Evolutionary conservation across 495 filamentous ascomycete genomes (phyloP).

Genomic region (Neurospora pannonica): DNA sequence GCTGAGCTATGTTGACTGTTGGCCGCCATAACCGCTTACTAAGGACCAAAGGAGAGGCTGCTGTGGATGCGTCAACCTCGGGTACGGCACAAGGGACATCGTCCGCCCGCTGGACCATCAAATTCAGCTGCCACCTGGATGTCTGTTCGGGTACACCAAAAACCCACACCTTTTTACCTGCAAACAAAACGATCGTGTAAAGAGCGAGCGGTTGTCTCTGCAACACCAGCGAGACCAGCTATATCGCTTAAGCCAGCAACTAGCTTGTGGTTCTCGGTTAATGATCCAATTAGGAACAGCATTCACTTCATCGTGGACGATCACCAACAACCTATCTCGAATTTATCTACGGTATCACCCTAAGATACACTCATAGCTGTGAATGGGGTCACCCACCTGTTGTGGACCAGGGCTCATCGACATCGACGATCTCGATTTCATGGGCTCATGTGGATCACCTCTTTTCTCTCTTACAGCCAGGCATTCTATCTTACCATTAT

Average conservation of each 20-base stretch:
- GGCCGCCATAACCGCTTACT: background rate
- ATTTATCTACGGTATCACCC: background rate
- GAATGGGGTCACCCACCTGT: background rate
- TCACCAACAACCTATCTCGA: background rate
- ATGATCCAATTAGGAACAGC: background rate
- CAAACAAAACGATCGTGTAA: background rate
- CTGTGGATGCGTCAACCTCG: background rate
- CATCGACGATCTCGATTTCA: background rate
- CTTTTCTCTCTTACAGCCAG: background rate
- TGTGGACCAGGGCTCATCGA: background rate
- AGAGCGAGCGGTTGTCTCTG: background rate
- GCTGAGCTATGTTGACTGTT: background rate
- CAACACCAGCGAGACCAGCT: background rate
- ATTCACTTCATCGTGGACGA: background rate
- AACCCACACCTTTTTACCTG: background rate
- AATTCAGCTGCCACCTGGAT: background rate
- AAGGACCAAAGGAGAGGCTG: background rate
- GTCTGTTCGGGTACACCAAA: background rate
- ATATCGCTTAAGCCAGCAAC: background rate
- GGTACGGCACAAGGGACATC: background rate
- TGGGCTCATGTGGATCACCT: background rate
- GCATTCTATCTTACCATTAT: background rate
- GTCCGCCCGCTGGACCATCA: background rate
- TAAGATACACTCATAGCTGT: background rate
- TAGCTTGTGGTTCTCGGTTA: background rate